These are phyloP conservation scores for Mycena belliarum DNA, from an alignment of 768 basidiomycete species.

Conservation along the genomic window DNA sequence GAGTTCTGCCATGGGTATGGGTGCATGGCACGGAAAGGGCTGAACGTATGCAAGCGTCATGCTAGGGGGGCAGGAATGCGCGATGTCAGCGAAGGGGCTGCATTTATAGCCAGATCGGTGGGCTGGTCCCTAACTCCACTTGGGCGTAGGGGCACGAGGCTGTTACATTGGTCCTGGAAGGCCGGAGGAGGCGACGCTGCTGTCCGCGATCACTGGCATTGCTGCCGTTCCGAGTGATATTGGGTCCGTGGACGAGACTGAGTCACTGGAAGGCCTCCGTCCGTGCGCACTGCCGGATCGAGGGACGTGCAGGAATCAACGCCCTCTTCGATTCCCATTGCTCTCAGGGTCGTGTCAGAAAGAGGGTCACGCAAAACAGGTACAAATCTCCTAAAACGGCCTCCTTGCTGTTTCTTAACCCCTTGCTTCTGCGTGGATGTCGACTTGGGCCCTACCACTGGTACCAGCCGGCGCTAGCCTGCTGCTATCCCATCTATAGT, in stretches of 20 bases:
- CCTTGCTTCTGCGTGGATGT: not conserved
- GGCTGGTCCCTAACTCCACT: slow-evolving; percentile 8
- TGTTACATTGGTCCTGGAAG: not conserved
- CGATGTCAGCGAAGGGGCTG: not conserved
- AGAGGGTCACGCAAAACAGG: not conserved
- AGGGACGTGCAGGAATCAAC: too few relatives aligned
- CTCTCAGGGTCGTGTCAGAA: not conserved
- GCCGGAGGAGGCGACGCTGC: not conserved
- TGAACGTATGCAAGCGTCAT: slow-evolving; percentile 11
- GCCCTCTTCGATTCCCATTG: too few relatives aligned
- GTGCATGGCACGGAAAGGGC: not conserved
- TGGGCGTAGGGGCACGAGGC: slow-evolving; percentile 15
- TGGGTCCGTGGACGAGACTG: too few relatives aligned
- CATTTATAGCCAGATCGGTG: not conserved
- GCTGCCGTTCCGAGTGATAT: not conserved
- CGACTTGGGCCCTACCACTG: too few relatives aligned
- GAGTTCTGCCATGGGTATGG: not conserved
- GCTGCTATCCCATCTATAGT: not conserved
- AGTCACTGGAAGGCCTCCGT: too few relatives aligned
- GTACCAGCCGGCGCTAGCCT: too few relatives aligned
- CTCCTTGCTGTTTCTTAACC: not conserved
- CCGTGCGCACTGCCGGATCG: too few relatives aligned
- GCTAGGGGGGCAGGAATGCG: not conserved
- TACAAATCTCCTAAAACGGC: slow-evolving; percentile 6
- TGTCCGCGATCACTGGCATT: slow-evolving; percentile 1